A percentile compares a stretch with the other conserved stretches of the same genome.
Evolutionary conservation across 495 filamentous ascomycete species (phyloP).

Genomic region (Evansstolkia leycettana): DNA sequence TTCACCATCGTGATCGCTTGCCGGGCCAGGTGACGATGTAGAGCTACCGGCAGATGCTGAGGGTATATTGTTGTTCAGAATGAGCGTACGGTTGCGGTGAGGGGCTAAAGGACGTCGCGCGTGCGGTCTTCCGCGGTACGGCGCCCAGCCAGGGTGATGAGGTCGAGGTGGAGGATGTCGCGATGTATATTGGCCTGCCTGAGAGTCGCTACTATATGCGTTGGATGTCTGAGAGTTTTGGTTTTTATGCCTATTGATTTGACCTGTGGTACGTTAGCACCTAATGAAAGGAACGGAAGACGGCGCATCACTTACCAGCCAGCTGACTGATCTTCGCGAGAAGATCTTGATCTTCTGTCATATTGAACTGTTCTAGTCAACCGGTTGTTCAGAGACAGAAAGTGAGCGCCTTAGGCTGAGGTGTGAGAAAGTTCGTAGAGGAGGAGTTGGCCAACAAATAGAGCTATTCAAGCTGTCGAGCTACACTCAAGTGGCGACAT

Average conservation of each 20-base stretch:
- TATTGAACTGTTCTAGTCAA: too few relatives aligned
- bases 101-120: constrained; percentile 28
- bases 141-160: constrained; percentile 33
- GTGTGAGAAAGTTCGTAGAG: too few relatives aligned
- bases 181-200: constrained; percentile 20
- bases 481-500: too few relatives aligned
- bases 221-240: constrained; percentile 30
- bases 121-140: constrained; percentile 34
- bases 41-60: constrained; percentile 11
- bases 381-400: too few relatives aligned
- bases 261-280: constrained; percentile 39
- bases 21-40: constrained; percentile 23
- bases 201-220: constrained; percentile 13
- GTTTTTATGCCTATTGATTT: constrained; percentile 75
- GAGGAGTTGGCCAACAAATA: too few relatives aligned
- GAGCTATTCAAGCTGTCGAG: too few relatives aligned
- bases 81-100: constrained; percentile 60
- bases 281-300: constrained; percentile 6
- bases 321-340: constrained; percentile 64
- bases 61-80: constrained; percentile 47
- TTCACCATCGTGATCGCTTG: constrained; percentile 21
- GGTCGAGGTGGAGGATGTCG: constrained; percentile 30
- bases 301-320: constrained; percentile 48
- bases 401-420: too few relatives aligned
- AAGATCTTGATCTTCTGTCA: constrained; percentile 67